Evolutionary conservation across 108 stramenopile genomes (phyloP).

Genomic region (Nannochloropsis salina): DNA sequence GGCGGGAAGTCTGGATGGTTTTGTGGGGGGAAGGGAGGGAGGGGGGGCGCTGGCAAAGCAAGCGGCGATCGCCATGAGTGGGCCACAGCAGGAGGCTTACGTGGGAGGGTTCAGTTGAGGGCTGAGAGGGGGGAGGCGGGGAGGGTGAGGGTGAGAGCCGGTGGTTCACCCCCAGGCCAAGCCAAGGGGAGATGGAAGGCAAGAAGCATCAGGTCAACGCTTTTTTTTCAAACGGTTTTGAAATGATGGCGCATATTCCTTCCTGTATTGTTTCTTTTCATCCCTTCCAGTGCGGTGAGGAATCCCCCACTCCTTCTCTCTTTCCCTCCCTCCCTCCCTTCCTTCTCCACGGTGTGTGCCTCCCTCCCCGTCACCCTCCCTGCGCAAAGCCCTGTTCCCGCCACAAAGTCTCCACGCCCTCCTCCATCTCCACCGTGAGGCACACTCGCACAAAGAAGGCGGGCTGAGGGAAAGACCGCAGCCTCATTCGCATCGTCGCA

Average conservation of each 20-base stretch:
- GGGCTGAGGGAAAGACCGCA: no score
- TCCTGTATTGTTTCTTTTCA: background rate
- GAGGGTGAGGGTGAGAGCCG: background rate
- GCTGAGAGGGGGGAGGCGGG: background rate
- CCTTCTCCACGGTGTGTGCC: no score
- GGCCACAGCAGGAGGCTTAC: background rate
- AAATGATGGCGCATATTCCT: background rate
- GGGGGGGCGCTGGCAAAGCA: background rate
- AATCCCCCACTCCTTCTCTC: background rate
- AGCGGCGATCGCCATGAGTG: background rate
- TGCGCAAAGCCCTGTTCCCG: no score
- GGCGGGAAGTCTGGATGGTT: background rate
- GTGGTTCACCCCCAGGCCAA: no score
- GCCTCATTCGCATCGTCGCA: no score
- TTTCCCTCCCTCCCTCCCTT: background rate
- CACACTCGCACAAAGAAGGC: no score
- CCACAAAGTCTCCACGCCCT: no score
- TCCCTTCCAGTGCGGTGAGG: background rate
- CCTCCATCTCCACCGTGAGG: no score
- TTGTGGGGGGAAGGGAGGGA: background rate
- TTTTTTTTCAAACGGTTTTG: no score
- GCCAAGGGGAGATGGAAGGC: background rate
- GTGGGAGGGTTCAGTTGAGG: slow-evolving; percentile 3
- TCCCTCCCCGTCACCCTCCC: no score
- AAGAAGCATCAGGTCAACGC: background rate